These are phyloP conservation scores for Scutellaria minor DNA, from an alignment of 257 asterid genomes.

Conservation along the genomic window DNA sequence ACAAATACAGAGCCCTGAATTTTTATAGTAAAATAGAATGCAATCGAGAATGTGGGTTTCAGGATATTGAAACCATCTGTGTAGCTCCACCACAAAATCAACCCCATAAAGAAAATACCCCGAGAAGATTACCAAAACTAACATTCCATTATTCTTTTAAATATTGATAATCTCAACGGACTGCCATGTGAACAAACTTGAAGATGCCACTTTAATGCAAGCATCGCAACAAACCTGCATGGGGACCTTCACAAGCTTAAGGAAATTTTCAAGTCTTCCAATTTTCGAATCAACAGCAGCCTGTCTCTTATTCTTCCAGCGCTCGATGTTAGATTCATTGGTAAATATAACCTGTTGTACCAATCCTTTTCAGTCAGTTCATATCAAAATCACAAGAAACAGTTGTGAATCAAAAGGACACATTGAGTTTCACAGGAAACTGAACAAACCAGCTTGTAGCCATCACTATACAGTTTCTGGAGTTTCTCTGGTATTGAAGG, in stretches of 20 bases:
- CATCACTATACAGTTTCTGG: slow-evolving; percentile 69
- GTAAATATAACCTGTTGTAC: slow-evolving; percentile 80
- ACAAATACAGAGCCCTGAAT: too few species aligned
- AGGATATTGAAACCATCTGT: too few species aligned
- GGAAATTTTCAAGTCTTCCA: slow-evolving; percentile 84
- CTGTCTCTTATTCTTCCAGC: slow-evolving; percentile 97
- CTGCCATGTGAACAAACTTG: neutral
- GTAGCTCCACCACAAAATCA: neutral
- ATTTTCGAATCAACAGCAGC: slow-evolving; percentile 92
- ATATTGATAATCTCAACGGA: slow-evolving; percentile 1
- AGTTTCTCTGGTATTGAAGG: slow-evolving; percentile 92
- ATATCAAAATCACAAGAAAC: neutral
- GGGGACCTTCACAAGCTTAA: slow-evolving; percentile 80
- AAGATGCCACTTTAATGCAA: slow-evolving; percentile 12
- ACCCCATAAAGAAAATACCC: neutral
- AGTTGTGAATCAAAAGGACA: neutral
- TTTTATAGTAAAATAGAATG: too few species aligned
- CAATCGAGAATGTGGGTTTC: too few species aligned
- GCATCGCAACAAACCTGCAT: slow-evolving; percentile 70
- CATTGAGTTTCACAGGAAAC: slow-evolving; percentile 30
- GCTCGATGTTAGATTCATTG: slow-evolving; percentile 91
- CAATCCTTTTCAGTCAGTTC: slow-evolving; percentile 31
- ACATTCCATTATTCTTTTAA: neutral
- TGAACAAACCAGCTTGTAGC: slow-evolving; percentile 87
- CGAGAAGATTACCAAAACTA: neutral